Base-by-base conservation (phyloP, 176 grass and related monocot species). In the Raddia distichophylla region DNA sequence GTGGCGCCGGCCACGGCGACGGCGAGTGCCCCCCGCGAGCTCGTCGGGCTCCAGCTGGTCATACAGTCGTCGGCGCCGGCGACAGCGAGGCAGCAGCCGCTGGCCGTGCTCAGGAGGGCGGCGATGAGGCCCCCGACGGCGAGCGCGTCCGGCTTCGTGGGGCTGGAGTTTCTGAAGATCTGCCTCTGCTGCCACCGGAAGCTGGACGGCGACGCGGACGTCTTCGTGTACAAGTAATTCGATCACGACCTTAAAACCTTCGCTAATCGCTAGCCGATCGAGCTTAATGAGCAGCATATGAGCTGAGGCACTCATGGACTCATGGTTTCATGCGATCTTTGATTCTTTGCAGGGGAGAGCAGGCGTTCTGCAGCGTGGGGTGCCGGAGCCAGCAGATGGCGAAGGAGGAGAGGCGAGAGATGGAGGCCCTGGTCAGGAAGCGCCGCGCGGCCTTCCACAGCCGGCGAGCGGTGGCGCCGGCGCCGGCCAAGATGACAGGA, bases 221-320 rank as follows among this genome's bases (percentile, higher is more conserved):
- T 94, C 16, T 97, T 91, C 50, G 86, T 97, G 54, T 94, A 94
- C 79, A 97, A 89, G 93, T 95, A 86, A 87, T 46, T 5, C 0
- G 1, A 10, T 9, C 56, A 46, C 40, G 10, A 6, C n/a, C 27
- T 12, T 20, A n/a, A n/a, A n/a, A n/a, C n/a, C n/a, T n/a, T n/a
- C n/a, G n/a, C n/a, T n/a, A n/a, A n/a, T n/a, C n/a, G n/a, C n/a
- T n/a, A n/a, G 15, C 18, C 37, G 4, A 40, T 7, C 20, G 16
- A 16, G 6, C 47, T 13, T 8, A 50, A 8, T 7, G n/a, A n/a
- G n/a, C n/a, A n/a, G n/a, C n/a, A 40, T 5, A 12, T 70, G 35
- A 11, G 46, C 8, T 43, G 19, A 80, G 27, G 2, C 8, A 49
- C 64, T 49, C n/a, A n/a, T n/a, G n/a, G n/a, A n/a, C n/a, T n/a